Percentiles rank a stretch among this genome's conserved stretches.
Evolutionary conservation across 495 filamentous ascomycete species (phyloP).

Genomic region (Mytilinidion resinicola): DNA sequence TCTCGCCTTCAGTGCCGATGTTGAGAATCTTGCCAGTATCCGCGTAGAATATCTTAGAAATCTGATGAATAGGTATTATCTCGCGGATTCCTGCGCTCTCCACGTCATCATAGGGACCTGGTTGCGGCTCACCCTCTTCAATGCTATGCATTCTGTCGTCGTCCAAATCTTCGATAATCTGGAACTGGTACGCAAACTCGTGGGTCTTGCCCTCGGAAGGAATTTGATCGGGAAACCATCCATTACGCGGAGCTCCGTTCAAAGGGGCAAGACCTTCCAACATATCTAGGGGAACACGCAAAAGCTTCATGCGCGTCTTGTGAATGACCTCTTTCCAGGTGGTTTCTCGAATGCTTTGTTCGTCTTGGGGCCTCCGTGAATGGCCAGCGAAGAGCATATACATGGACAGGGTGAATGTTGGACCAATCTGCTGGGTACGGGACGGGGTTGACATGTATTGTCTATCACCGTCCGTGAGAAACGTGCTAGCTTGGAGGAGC

Average conservation of each 20-base stretch:
- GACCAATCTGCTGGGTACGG: constrained; percentile 74
- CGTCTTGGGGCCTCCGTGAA: constrained; percentile 52
- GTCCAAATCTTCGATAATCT: constrained; percentile 87
- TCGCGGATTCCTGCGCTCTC: constrained; percentile 71
- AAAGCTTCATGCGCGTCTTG: constrained; percentile 79
- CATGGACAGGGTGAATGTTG: constrained; percentile 79
- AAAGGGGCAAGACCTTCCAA: constrained; percentile 34
- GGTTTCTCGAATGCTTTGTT: constrained; percentile 60
- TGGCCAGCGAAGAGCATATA: constrained; percentile 97
- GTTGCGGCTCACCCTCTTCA: constrained; percentile 57
- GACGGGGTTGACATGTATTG: constrained; percentile 64
- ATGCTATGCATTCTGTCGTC: constrained; percentile 82
- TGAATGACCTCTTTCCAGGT: constrained; percentile 98
- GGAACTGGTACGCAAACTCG: constrained; percentile 83
- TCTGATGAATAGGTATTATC: constrained; percentile 78
- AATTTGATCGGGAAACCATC: constrained; percentile 29
- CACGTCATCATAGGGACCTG: constrained; percentile 64
- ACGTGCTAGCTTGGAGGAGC: constrained; percentile 86
- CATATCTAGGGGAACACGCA: constrained; percentile 45
- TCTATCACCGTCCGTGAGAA: constrained; percentile 81
- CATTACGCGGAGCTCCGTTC: neutral
- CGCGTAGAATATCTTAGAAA: constrained; percentile 96
- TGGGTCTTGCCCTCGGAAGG: constrained; percentile 48
- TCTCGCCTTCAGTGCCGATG: constrained; percentile 70
- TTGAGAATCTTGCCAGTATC: constrained; percentile 93